These are phyloP conservation scores for Dorcoceras hygrometricum DNA, from an alignment of 257 asterid species.

Conservation along the genomic window DNA sequence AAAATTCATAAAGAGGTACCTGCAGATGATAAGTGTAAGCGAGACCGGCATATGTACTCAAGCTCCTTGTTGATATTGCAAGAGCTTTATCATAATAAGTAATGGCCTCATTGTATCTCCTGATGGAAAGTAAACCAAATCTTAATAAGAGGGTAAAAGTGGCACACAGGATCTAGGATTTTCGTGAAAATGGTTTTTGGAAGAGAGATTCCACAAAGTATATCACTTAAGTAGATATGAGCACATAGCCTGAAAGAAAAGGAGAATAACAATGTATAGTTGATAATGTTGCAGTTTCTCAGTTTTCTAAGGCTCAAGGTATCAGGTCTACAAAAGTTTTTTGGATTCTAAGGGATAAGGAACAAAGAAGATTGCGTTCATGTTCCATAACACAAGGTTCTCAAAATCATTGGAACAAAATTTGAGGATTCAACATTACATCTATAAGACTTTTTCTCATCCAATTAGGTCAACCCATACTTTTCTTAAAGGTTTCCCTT, in stretches of 20 bases:
- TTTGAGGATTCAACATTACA: too few relatives aligned
- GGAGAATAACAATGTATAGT: background rate
- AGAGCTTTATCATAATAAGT: constrained; percentile 87
- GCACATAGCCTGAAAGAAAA: background rate
- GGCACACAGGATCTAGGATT: background rate
- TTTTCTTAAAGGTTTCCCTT: too few relatives aligned
- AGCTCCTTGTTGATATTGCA: constrained; percentile 83
- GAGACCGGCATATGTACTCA: constrained; percentile 91
- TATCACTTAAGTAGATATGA: background rate
- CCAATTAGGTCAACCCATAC: too few relatives aligned
- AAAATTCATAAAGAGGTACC: background rate
- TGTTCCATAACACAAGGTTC: too few relatives aligned
- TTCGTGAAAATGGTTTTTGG: background rate
- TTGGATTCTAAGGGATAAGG: constrained; percentile 3
- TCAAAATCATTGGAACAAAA: too few relatives aligned
- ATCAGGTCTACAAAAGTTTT: background rate
- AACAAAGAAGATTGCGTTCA: background rate
- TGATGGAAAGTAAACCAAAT: constrained; percentile 31
- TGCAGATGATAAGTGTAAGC: constrained; percentile 66
- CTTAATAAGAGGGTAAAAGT: constrained; percentile 7
- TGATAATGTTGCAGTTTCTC: background rate
- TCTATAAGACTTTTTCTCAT: too few relatives aligned
- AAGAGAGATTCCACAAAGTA: background rate
- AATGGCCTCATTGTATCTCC: constrained; percentile 89
- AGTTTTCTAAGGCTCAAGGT: background rate